Evolutionary conservation across 2,329 filamentous ascomycete genomes (phyloP), one percentile per base, ranked within the genome.

Genomic region (Fusarium nodosum): DNA sequence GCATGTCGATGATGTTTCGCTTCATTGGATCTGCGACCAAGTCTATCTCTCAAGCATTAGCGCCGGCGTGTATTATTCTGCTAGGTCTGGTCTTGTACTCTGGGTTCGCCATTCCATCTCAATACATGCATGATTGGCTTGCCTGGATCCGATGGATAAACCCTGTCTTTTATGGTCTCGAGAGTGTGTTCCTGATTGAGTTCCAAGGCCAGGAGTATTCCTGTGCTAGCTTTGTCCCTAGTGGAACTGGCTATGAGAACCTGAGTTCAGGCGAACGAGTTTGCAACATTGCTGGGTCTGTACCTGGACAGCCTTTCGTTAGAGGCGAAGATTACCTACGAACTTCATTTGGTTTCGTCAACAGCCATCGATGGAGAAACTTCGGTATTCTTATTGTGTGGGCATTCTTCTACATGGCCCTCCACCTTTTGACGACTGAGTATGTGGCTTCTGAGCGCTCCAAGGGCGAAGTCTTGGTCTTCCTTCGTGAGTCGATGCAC

Each of bases 71-170:
- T 10, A 36, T 75, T n/a, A 65, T 74, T 3, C 36, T 73, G 8
- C 55, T 74, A 0, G 64, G 47, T 1, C 16, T 89, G n/a, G 80
- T 87, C 60, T 83, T 78, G 5, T 79, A 78, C 72, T 87, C 86
- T 2, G 86, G 84, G 54, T 86, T 89, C 61, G 73, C 80, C 5
- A 79, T 82, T 15, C 74, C 76, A 0, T 60, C 69, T 0, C 55
- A 63, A 10, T 74, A 90, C 72, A 91, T 88, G 87, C 81, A 73
- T 2, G 13, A 42, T 22, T 73, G 73, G 74, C 39, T 87, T 13
- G 85, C 85, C 2, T 92, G 89, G 88, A 84, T 86, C 24, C 80
- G 86, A 30, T 91, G 89, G 89, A 86, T 91, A 57, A 87, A 86
- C 53, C 75, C 88, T 3, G 84, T 91, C 13, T 85, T 83, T 4